phyloP scores from a whole-genome alignment of 352 stramenopile genomes.

The Globisporangium cystogenes region DNA sequence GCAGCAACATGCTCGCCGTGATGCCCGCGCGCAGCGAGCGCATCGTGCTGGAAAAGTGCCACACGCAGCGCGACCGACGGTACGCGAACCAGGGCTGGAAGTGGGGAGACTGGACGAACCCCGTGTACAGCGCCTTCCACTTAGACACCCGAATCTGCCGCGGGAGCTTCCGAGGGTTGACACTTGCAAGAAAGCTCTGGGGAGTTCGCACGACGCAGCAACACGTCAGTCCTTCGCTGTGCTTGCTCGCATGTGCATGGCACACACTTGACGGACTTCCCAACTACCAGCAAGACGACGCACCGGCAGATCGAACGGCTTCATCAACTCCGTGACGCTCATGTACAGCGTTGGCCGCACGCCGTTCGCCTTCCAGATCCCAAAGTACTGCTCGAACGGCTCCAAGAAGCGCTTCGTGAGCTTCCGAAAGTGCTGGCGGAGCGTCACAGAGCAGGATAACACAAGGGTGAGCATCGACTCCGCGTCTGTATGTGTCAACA shows the following conservation, averaged over 20 bases:
- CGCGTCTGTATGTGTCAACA: neutral
- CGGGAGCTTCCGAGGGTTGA: conserved; percentile 49
- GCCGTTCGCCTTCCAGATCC: conserved; percentile 64
- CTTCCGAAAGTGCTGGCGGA: conserved; percentile 70
- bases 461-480: neutral
- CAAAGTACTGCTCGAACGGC: conserved; percentile 87
- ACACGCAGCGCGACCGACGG: conserved; percentile 57
- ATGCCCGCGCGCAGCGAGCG: conserved; percentile 45
- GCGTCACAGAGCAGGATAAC: neutral
- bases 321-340: conserved; percentile 61
- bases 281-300: neutral
- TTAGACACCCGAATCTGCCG: conserved; percentile 59
- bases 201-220: neutral
- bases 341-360: conserved; percentile 65
- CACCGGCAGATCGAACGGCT: conserved; percentile 60
- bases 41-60: conserved; percentile 59
- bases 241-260: too few species aligned
- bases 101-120: conserved; percentile 63
- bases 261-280: too few species aligned
- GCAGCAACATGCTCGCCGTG: conserved; percentile 23
- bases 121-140: conserved; percentile 65
- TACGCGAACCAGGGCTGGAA: conserved; percentile 78
- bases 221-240: neutral
- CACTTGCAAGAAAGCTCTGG: conserved; percentile 46
- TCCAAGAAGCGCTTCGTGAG: conserved; percentile 82